Base-by-base conservation (phyloP, 768 basidiomycete species). In the Leucocoprinus birnbaumii region DNA sequence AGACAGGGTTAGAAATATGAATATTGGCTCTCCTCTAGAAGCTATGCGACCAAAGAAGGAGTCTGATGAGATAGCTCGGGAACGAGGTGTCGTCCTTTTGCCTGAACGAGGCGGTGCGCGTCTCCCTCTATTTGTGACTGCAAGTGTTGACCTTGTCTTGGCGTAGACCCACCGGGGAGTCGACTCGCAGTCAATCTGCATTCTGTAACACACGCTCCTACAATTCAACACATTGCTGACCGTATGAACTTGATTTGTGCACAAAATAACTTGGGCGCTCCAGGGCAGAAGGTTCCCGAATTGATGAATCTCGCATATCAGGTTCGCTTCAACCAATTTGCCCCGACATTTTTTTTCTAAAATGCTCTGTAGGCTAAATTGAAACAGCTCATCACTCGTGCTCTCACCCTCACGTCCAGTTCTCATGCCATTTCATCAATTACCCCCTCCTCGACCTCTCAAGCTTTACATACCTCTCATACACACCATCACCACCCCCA, bases 381-480 rank as follows among this genome's bases (percentile, higher is more conserved):
- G 3, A 93, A 93, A 64, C 87, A 91, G 55, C 80, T 92, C 24
- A 86, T 93, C 59, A 89, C 86, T 1, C 88, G 88, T 61, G 88
- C 90, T 3, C 68, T 93, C 26, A 86, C 89, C 2, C 72, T 91
- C 9, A 91, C 89, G 2, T 83, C 88, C 0, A 79, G 84, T 7
- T 91, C 90, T 5, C 82, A 86, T 60, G 83, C 87, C 25, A 85
- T 91, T 60, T 80, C 85, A 6, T 91, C 90, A 45, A 90, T 93
- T 46, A 76, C 74, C 9, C 83, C 87, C 0, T 83, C 87, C 43
- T 76, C 74, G 13, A 75, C 82, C 1, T 61, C 62, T 16, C 53
- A 53, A 35, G 45, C 41, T 26, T 48, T 35, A 22, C 59, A 48
- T 19, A 38, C 34, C 27, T 46, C 76, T 73, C 52, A 71, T 3